phyloP scores from a whole-genome alignment of 1,284 basidiomycete species.

The Heliocybe sulcata region DNA sequence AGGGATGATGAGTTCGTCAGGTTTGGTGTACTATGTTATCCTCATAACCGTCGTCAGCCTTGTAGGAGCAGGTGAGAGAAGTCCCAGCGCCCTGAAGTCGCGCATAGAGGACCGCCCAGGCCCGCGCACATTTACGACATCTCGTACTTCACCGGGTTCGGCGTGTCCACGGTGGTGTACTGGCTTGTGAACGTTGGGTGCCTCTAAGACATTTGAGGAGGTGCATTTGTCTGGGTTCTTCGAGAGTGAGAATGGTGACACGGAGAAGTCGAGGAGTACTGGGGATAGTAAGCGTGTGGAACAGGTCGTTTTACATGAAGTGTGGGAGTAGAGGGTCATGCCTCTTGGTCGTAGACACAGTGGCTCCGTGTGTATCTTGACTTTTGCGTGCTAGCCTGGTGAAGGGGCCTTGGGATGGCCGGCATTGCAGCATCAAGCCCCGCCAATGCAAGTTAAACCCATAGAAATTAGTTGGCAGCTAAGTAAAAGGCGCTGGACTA shows the following conservation, averaged over 20 bases:
- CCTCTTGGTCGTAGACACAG: too few species aligned
- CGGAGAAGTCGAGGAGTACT: not conserved
- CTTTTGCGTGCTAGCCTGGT: too few species aligned
- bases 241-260: not conserved
- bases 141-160: constrained; percentile 79
- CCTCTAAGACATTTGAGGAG: constrained; percentile 46
- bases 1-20: too few species aligned
- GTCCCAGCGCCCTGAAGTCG: constrained; percentile 5
- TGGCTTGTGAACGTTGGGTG: constrained; percentile 47
- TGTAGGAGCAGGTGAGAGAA: constrained; percentile 46
- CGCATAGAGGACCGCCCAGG: constrained; percentile 45
- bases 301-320: too few species aligned
- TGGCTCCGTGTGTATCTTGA: too few species aligned
- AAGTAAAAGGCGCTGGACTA: too few species aligned
- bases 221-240: constrained; percentile 42
- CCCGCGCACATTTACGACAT: constrained; percentile 61
- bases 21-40: too few species aligned
- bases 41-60: constrained; percentile 78
- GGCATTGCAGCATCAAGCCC: too few species aligned
- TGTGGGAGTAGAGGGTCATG: too few species aligned
- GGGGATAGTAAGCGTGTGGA: not conserved
- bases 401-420: too few species aligned
- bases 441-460: too few species aligned
- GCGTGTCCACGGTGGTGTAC: constrained; percentile 61
- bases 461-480: too few species aligned